Conservation (phyloP, 768 basidiomycete genomes). For the Hydnum rufescens region DNA sequence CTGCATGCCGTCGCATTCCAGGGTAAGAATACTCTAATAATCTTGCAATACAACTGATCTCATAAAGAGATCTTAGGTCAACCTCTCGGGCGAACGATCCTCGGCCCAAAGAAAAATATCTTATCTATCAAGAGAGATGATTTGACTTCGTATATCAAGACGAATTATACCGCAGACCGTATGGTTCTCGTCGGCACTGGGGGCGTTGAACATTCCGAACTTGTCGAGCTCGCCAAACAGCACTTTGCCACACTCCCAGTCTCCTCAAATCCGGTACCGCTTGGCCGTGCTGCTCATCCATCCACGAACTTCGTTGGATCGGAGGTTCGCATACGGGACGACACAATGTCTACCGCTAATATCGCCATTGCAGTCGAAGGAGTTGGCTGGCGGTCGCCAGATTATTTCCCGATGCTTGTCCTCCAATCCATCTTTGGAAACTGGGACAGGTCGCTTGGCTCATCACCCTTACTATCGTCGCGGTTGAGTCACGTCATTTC, state of each 20-base stretch:
- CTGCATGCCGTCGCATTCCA: slow-evolving; percentile 94
- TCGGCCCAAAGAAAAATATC: slow-evolving; percentile 91
- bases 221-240: slow-evolving; percentile 88
- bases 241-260: slow-evolving; percentile 80
- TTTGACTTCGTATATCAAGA: slow-evolving; percentile 78
- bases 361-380: slow-evolving; percentile 96
- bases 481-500: slow-evolving; percentile 82
- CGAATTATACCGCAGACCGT: slow-evolving; percentile 95
- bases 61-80: slow-evolving; percentile 37
- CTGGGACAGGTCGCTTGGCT: slow-evolving; percentile 95
- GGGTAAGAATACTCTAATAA: slow-evolving; percentile 28
- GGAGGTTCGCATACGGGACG: slow-evolving; percentile 89
- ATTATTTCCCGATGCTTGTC: slow-evolving; percentile 99
- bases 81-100: slow-evolving; percentile 89
- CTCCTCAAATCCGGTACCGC: slow-evolving; percentile 70
- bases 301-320: slow-evolving; percentile 78
- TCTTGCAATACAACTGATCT: background rate
- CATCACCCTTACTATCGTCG: slow-evolving; percentile 74
- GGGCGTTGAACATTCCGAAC: slow-evolving; percentile 77
- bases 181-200: slow-evolving; percentile 98
- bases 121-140: slow-evolving; percentile 86
- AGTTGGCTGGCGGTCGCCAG: slow-evolving; percentile 92
- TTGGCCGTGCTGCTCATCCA: slow-evolving; percentile 58
- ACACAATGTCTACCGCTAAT: slow-evolving; percentile 73
- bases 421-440: slow-evolving; percentile 97